Evolutionary conservation across 2,329 filamentous ascomycete species (phyloP), one percentile per base, ranked within the genome.

Genomic region (Exophiala xenobiotica): DNA sequence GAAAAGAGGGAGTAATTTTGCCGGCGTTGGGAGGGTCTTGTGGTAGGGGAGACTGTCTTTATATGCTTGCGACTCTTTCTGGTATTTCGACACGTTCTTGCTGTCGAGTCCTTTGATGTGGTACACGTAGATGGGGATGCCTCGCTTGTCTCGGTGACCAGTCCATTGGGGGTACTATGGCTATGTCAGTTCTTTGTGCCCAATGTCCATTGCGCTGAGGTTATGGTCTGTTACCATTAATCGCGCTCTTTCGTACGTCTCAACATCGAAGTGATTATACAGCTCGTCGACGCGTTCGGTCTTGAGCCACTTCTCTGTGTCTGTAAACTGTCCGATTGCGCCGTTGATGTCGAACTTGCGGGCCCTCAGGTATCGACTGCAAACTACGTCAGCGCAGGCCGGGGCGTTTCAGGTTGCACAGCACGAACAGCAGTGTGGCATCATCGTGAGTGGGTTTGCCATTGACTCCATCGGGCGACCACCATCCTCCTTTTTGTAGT

Each of bases 41-140:
- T 61, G 84, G 78, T 72, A 75, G 62, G 52, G 70, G 67, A 44
- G 69, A 64, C 54, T 59, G 40, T 55, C 52, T 50, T 63, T 62
- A 55, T 61, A 61, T 22, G 54, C 54, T 18, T 62, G 54, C 20
- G 74, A 73, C 35, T 74, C 73, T 64, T 86, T 87, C 66, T 92
- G 87, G 71, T 96, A 95, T 50, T 82, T 80, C 37, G 82, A 73
- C 61, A 96, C 84, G 26, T 86, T 86, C 74, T 95, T 95, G 66
- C 79, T 81, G 73, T 95, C 88, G 62, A 96, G 80, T 53, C 88
- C 82, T 55, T 82, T 81, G 68, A 96, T 89, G 71, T 95, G 88
- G 71, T 88, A 96, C 54, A 96, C 81, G 70, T 93, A 96, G 61
- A 96, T 79, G 6, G 92, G 92, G 57, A 96, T 96, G 60, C 92